Evolutionary conservation across 31 red algal genomes (phyloP), one percentile per base, ranked within the genome.

Genomic region (Porphyra umbilicalis): DNA sequence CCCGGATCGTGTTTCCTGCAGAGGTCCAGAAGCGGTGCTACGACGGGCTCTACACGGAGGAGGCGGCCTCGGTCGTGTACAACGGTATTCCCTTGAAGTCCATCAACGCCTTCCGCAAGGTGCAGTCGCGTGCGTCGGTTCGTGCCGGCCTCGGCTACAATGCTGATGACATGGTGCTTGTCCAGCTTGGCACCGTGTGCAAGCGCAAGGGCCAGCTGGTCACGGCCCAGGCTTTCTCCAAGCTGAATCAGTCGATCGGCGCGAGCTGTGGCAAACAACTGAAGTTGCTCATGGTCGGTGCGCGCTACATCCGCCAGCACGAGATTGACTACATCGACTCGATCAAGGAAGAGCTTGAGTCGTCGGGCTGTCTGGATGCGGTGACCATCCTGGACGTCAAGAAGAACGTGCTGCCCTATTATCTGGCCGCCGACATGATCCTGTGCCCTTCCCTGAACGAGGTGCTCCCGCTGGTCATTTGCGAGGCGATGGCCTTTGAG

Each of bases 351-450:
- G 88, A 91, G 37, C 88, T 98, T 31, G 89, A 92, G 78, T 71
- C 81, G 30, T 83, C 83, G n/a, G 95, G 91, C 75, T 87, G 92
- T 30, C 84, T 89, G 30, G 86, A 71, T 7, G 82, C 78, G 33
- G 82, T 87, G 8, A 88, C 83, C 29, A 98, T 98, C 79, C 82
- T 94, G 32, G 95, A 98, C 35, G 92, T 98, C 81, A 89, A 98
- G 88, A 98, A 94, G 90, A 94, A 98, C 78, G 95, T 98, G n/a
- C 76, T 94, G 89, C 95, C 95, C 14, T 98, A 88, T 74, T 98
- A 98, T 87, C 82, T 90, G 39, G 91, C 95, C 16, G 92, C 95
- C 6, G 95, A 98, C 82, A 92, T 98, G 83, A 82, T 98, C 10
- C 77, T 98, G 67, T 93, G 92, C 79, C 95, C 95, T 35, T 94